Evolutionary conservation across 2,329 filamentous ascomycete species (phyloP), one percentile per base, ranked within the genome.

Genomic region (Aspergillus sojae): DNA sequence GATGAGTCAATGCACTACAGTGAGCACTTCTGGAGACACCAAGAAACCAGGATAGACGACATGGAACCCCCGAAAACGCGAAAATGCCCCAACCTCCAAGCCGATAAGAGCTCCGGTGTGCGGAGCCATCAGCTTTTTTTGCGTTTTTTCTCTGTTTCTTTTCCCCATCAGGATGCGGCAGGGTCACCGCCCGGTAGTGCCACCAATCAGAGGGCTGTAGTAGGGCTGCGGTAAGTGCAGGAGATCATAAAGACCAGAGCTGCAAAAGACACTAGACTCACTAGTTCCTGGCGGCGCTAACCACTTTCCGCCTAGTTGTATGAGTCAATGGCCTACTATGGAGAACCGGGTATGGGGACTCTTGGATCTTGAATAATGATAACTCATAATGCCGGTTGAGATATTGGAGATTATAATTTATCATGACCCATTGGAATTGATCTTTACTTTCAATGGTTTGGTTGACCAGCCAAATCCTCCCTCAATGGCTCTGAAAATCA

Each of bases 31-130:
- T 66, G 56, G 55, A 55, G 65, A 60, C 60, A 41, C 39, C 39
- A 63, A 62, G 62, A 62, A 67, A 58, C 62, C 53, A 61, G 65
- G 62, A 68, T 67, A 65, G 58, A 58, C 46, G 39, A 56, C 54
- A 55, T 56, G 58, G 62, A 57, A 41, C 52, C 54, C 54, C 62
- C 43, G 39, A 65, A 63, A 65, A 41, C 48, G 54, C 32, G 60
- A 60, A 62, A 64, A 23, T 56, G 56, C 55, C 63, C 59, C 60
- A 62, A 66, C 57, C 53, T 62, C 52, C 53, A 57, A 57, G 65
- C 68, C 69, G 71, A 72, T 74, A 71, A 73, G 71, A 70, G 65
- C 66, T 71, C 72, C 72, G 72, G 70, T 73, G 66, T 68, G 67
- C 72, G 72, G 72, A 70, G 68, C 58, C 52, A 53, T 36, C 45